Evolutionary conservation across 1,139 yeast genomes (phyloP).

Genomic region (Pneumocystis sp.): DNA sequence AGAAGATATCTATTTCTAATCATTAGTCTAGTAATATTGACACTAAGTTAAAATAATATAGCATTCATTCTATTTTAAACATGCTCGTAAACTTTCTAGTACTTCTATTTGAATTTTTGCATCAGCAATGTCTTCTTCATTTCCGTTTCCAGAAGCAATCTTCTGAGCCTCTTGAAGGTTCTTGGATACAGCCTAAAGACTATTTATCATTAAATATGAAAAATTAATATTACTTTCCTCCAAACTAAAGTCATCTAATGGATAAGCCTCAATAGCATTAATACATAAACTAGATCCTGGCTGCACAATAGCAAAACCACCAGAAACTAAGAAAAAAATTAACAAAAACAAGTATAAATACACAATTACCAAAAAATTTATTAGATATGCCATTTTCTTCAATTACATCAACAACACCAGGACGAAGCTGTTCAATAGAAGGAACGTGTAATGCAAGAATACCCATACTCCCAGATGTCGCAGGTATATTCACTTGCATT

Average conservation of each 20-base stretch:
- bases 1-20: slow-evolving; percentile 11
- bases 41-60: neutral
- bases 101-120: slow-evolving; percentile 94
- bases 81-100: neutral
- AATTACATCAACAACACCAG: slow-evolving; percentile 88
- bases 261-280: slow-evolving; percentile 92
- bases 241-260: slow-evolving; percentile 74
- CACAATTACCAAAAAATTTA: slow-evolving; percentile 39
- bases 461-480: slow-evolving; percentile 94
- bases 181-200: slow-evolving; percentile 44
- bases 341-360: neutral
- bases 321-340: slow-evolving; percentile 40
- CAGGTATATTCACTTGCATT: slow-evolving; percentile 91
- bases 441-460: slow-evolving; percentile 97
- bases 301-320: slow-evolving; percentile 94
- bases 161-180: slow-evolving; percentile 90
- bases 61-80: neutral
- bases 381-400: slow-evolving; percentile 65
- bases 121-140: slow-evolving; percentile 76
- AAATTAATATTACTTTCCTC: slow-evolving; percentile 25
- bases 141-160: slow-evolving; percentile 66
- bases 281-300: slow-evolving; percentile 86
- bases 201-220: neutral
- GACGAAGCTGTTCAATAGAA: slow-evolving; percentile 87
- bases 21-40: neutral